Conservation (phyloP, 306 rosid species). For the Acacia melanoxylon region DNA sequence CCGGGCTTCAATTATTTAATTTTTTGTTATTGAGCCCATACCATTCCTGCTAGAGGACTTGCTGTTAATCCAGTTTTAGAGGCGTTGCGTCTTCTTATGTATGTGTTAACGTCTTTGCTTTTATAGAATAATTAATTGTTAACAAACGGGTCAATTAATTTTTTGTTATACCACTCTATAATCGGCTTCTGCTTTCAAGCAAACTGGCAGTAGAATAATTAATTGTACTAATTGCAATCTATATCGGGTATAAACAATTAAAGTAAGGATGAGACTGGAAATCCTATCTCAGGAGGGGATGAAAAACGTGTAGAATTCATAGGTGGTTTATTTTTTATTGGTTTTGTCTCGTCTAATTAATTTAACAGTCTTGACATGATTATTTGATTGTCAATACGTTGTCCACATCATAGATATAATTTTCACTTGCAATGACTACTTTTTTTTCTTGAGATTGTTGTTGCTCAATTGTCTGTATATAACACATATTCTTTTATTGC, state of each 20-base stretch:
- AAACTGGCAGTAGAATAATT: too few species aligned
- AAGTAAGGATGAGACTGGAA: too few species aligned
- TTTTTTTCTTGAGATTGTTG: not conserved
- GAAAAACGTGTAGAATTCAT: too few species aligned
- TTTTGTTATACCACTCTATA: too few species aligned
- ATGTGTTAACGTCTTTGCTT: too few species aligned
- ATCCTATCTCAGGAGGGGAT: too few species aligned
- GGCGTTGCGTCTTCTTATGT: too few species aligned
- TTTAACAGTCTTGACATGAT: not conserved
- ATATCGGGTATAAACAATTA: too few species aligned
- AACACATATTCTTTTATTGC: slow-evolving; percentile 22
- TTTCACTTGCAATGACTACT: not conserved
- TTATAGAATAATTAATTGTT: too few species aligned
- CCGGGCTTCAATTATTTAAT: not conserved
- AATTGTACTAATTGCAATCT: too few species aligned
- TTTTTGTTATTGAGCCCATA: not conserved
- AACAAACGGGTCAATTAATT: too few species aligned
- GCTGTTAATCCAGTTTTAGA: not conserved
- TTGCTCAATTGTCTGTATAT: not conserved
- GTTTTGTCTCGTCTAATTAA: not conserved
- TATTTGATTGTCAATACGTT: not conserved
- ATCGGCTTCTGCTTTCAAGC: too few species aligned
- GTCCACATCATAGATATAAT: not conserved
- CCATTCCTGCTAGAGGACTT: not conserved
- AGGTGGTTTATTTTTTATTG: not conserved